Conservation (phyloP, 257 asterid species). For the Solanum megistacrolobum region DNA sequence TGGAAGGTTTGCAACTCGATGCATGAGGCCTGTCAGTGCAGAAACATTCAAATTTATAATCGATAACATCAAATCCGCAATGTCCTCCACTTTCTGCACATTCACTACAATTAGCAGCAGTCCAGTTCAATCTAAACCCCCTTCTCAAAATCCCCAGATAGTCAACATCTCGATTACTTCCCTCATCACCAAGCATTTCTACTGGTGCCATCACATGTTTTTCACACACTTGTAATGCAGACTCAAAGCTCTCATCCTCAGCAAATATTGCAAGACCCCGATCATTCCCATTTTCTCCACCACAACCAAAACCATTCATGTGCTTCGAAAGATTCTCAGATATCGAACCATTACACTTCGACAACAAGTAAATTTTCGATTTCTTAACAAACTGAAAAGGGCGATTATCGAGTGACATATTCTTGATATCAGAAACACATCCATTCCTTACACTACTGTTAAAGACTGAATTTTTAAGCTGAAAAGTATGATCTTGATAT, state of each 20-base stretch:
- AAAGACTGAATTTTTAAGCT: slow-evolving; percentile 19
- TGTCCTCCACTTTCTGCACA: slow-evolving; percentile 45
- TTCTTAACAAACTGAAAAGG: background rate
- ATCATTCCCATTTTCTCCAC: background rate
- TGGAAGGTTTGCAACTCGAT: slow-evolving; percentile 21
- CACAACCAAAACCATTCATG: slow-evolving; percentile 2
- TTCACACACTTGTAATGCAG: slow-evolving; percentile 21
- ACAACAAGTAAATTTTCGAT: slow-evolving; percentile 25
- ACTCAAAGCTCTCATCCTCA: slow-evolving; percentile 2
- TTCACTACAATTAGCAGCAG: slow-evolving; percentile 17
- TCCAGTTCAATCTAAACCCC: slow-evolving; percentile 52
- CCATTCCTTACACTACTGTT: background rate
- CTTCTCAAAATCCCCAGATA: slow-evolving; percentile 23
- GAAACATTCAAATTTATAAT: slow-evolving; percentile 28
- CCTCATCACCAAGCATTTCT: slow-evolving; percentile 15
- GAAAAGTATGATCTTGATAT: slow-evolving; percentile 15
- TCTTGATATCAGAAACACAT: slow-evolving; percentile 28
- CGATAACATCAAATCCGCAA: slow-evolving; percentile 29
- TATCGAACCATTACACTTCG: slow-evolving; percentile 15
- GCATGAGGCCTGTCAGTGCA: slow-evolving; percentile 54
- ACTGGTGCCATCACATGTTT: slow-evolving; percentile 33
- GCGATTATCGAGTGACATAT: slow-evolving; percentile 4
- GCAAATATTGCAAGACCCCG: slow-evolving; percentile 23
- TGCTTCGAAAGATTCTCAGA: background rate
- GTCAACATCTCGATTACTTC: background rate